phyloP scores from a whole-genome alignment of 2,329 filamentous ascomycete species.

The Colletotrichum noveboracense region DNA sequence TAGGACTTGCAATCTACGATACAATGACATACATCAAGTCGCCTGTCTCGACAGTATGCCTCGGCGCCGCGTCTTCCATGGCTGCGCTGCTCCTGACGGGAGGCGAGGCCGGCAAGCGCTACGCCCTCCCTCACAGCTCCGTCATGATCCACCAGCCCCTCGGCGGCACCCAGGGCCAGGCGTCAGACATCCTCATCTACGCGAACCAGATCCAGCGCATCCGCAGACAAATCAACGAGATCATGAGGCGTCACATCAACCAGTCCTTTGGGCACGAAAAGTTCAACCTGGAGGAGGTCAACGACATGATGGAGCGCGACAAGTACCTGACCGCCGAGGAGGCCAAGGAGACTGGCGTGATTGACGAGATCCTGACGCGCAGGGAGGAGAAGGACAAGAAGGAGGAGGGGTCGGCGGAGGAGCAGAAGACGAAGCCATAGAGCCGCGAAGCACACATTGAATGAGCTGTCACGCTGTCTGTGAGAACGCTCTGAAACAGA shows the following conservation, averaged over 20 bases:
- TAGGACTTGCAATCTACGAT: constrained; percentile 88
- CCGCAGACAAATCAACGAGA: constrained; percentile 84
- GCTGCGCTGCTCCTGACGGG: constrained; percentile 87
- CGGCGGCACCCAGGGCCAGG: constrained; percentile 71
- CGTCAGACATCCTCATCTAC: constrained; percentile 91
- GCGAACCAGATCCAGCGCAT: constrained; percentile 95
- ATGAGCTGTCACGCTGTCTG: background rate
- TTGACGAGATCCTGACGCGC: constrained; percentile 84
- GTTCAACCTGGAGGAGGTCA: constrained; percentile 81
- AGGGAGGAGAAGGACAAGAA: constrained; percentile 46
- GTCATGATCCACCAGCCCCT: constrained; percentile 98
- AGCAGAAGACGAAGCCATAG: constrained; percentile 20
- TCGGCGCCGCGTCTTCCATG: constrained; percentile 96
- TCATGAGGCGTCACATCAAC: constrained; percentile 87
- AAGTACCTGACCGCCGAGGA: constrained; percentile 91
- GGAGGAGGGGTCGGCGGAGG: constrained; percentile 19
- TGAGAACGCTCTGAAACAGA: background rate
- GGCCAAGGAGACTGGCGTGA: constrained; percentile 86
- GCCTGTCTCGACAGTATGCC: constrained; percentile 91
- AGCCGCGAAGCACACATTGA: background rate
- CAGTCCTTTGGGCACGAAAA: constrained; percentile 76
- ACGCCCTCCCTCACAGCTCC: constrained; percentile 87
- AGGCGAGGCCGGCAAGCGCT: constrained; percentile 83
- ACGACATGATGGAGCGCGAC: constrained; percentile 95
- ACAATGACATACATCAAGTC: constrained; percentile 97